Conservation (phyloP, 352 stramenopile genomes). For the Blastocystis sp. region DNA sequence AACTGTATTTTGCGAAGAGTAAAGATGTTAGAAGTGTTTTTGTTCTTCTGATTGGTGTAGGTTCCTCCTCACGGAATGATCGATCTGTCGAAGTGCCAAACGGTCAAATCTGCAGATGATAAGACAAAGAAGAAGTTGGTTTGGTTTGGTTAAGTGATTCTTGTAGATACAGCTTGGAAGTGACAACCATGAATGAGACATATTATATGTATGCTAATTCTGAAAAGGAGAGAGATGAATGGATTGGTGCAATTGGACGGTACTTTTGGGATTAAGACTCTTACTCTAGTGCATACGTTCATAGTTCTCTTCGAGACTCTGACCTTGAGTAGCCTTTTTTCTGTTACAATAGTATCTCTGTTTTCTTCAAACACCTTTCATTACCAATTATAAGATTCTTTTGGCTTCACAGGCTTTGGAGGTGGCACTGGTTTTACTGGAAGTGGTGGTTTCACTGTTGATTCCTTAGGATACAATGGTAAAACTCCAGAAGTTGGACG, state of each 20-base stretch:
- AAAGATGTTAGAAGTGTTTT: conserved; percentile 65
- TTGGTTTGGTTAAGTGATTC: background rate
- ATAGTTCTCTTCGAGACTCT: conserved; percentile 4
- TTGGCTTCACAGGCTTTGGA: conserved; percentile 5
- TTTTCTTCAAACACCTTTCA: background rate
- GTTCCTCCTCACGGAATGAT: conserved; percentile 76
- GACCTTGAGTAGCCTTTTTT: conserved; percentile 28
- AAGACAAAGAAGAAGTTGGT: conserved; percentile 80
- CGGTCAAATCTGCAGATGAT: conserved; percentile 80
- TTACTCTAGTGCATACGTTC: conserved; percentile 24
- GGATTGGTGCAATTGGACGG: conserved; percentile 71
- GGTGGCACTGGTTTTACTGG: background rate
- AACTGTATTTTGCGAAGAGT: conserved; percentile 77
- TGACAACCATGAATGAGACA: conserved; percentile 77
- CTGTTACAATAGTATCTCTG: background rate
- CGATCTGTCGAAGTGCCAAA: conserved; percentile 79
- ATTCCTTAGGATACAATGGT: background rate
- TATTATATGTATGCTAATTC: conserved; percentile 84
- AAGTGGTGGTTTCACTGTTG: background rate
- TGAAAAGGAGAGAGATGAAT: conserved; percentile 82
- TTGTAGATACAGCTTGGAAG: conserved; percentile 73
- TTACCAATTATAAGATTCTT: background rate
- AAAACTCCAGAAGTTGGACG: no score
- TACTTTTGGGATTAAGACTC: background rate
- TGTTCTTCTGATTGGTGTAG: background rate